Evolutionary conservation across 768 basidiomycete species (phyloP).

Genomic region (Boletus fagicola): DNA sequence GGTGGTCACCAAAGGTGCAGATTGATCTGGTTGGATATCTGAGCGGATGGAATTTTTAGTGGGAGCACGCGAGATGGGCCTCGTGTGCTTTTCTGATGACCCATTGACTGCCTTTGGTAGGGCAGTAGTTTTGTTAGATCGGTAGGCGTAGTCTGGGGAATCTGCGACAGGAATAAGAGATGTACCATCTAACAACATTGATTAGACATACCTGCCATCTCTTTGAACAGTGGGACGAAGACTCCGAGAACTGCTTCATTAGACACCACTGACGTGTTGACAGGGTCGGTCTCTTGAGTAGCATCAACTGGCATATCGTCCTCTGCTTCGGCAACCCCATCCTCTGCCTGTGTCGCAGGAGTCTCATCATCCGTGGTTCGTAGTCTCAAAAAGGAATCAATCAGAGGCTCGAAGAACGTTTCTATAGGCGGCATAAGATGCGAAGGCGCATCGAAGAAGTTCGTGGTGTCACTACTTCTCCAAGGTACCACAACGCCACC

Average conservation of each 20-base stretch:
- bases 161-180: constrained; percentile 15
- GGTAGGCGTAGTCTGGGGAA: constrained; percentile 26
- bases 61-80: constrained; percentile 11
- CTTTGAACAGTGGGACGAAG: constrained; percentile 64
- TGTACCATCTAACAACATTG: background rate
- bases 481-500: constrained; percentile 27
- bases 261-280: constrained; percentile 37
- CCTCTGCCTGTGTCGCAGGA: constrained; percentile 15
- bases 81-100: constrained; percentile 10
- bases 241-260: constrained; percentile 54
- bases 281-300: constrained; percentile 15
- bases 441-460: constrained; percentile 65
- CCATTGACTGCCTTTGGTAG: constrained; percentile 19
- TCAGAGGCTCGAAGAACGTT: constrained; percentile 64
- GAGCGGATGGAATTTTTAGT: constrained; percentile 23
- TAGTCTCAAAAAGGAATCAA: constrained; percentile 45
- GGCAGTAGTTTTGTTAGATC: constrained; percentile 6
- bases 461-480: constrained; percentile 43
- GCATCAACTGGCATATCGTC: constrained; percentile 45
- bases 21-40: constrained; percentile 16
- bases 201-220: constrained; percentile 40
- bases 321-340: constrained; percentile 35
- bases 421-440: constrained; percentile 77
- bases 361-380: constrained; percentile 26
- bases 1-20: constrained; percentile 11